Percentiles rank a stretch among this genome's conserved stretches.
These are phyloP conservation scores for Aspergillus pseudoglaucus DNA, from an alignment of 2,329 filamentous ascomycete genomes.

Conservation along the genomic window DNA sequence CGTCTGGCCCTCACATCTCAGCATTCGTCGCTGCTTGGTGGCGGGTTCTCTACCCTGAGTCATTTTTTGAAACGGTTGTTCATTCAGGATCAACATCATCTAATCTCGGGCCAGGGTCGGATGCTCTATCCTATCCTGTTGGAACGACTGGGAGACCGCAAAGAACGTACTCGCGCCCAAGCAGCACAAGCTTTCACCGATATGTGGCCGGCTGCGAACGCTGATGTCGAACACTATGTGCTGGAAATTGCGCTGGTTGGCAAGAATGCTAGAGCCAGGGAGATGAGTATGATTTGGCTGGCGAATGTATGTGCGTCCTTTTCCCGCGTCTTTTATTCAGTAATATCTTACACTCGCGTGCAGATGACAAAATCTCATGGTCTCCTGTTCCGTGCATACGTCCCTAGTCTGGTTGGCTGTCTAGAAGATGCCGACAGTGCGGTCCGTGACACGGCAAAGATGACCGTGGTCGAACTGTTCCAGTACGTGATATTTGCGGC, in stretches of 20 bases:
- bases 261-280: conserved; percentile 77
- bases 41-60: conserved; percentile 79
- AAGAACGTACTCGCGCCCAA: conserved; percentile 73
- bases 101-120: conserved; percentile 62
- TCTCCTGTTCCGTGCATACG: conserved; percentile 75
- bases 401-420: conserved; percentile 73
- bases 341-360: not conserved
- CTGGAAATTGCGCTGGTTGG: conserved; percentile 71
- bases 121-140: conserved; percentile 68
- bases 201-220: conserved; percentile 62
- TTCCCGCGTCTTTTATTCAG: conserved; percentile 2
- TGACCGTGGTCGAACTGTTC: conserved; percentile 80
- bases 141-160: conserved; percentile 80
- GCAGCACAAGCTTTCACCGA: conserved; percentile 71
- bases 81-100: conserved; percentile 71
- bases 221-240: conserved; percentile 73
- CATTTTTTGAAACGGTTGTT: conserved; percentile 81
- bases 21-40: conserved; percentile 69
- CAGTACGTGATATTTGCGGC: conserved; percentile 44
- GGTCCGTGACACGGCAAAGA: conserved; percentile 78
- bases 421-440: conserved; percentile 85
- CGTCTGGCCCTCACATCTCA: conserved; percentile 68
- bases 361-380: conserved; percentile 76
- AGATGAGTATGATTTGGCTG: conserved; percentile 78
- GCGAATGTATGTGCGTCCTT: conserved; percentile 52